phyloP scores from a whole-genome alignment of 768 basidiomycete genomes.

The Suillus brevipes region DNA sequence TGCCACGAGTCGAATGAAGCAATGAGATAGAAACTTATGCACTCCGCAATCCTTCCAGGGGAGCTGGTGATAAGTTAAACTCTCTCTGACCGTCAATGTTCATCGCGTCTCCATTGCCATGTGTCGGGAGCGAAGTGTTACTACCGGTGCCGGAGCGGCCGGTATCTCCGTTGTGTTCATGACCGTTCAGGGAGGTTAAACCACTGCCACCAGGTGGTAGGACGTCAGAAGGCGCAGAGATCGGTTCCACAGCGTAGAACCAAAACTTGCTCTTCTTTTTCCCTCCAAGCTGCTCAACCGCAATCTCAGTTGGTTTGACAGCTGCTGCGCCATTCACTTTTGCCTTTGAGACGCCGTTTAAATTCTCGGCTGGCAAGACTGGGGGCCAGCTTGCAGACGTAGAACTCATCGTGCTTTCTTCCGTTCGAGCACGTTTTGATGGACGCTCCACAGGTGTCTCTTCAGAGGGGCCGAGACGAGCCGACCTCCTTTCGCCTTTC shows the following conservation, averaged over 20 bases:
- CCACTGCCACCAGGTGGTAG: constrained; percentile 22
- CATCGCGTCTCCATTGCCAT: constrained; percentile 18
- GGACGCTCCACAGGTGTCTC: constrained; percentile 55
- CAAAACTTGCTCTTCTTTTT: constrained; percentile 87
- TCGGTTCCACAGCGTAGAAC: constrained; percentile 84
- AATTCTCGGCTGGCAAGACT: constrained; percentile 23
- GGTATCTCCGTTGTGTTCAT: constrained; percentile 16
- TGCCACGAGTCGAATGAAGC: constrained; percentile 11
- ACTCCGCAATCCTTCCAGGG: constrained; percentile 18
- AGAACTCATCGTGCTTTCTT: constrained; percentile 64
- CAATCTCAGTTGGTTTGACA: constrained; percentile 69
- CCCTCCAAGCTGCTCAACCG: constrained; percentile 73
- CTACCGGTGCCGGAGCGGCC: constrained; percentile 9
- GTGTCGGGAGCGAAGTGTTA: constrained; percentile 11
- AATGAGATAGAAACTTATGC: constrained; percentile 12
- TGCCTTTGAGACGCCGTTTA: constrained; percentile 41
- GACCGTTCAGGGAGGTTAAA: constrained; percentile 22
- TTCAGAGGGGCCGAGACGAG: constrained; percentile 56
- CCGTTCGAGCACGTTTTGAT: constrained; percentile 74
- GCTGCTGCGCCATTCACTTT: constrained; percentile 63
- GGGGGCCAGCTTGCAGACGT: constrained; percentile 39
- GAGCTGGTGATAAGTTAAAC: constrained; percentile 18
- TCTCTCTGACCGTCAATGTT: constrained; percentile 24
- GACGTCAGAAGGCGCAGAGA: constrained; percentile 33
- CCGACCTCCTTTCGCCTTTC: constrained; percentile 75